phyloP scores from a whole-genome alignment of 257 asterid species.

The Solanum tacnaense region DNA sequence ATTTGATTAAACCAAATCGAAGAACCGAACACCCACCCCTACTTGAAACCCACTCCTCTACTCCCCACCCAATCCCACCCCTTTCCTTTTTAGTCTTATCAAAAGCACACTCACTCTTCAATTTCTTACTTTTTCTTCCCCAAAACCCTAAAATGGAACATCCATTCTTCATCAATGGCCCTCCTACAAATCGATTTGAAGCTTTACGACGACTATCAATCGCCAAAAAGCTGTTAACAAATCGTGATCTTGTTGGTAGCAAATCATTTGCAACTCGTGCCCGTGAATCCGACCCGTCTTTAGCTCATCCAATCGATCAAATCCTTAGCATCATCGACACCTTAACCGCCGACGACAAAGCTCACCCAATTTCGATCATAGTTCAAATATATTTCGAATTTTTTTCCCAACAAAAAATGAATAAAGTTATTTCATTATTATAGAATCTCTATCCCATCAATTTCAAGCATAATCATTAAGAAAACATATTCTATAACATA shows the following conservation, averaged over 20 bases:
- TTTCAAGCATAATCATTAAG: too few species aligned
- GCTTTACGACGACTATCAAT: slow-evolving; percentile 74
- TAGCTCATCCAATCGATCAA: slow-evolving; percentile 50
- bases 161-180: slow-evolving; percentile 47
- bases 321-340: slow-evolving; percentile 77
- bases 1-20: too few species aligned
- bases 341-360: slow-evolving; percentile 52
- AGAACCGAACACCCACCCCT: not conserved
- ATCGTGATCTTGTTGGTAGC: slow-evolving; percentile 73
- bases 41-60: not conserved
- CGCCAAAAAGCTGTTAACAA: slow-evolving; percentile 69
- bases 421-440: too few species aligned
- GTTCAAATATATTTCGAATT: too few species aligned
- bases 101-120: not conserved
- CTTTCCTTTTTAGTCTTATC: not conserved
- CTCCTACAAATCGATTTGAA: slow-evolving; percentile 51
- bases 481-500: too few species aligned
- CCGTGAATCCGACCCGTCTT: slow-evolving; percentile 78
- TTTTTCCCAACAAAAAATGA: too few species aligned
- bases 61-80: too few species aligned
- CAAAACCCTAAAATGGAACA: slow-evolving; percentile 41
- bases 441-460: too few species aligned
- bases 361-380: too few species aligned
- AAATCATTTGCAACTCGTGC: slow-evolving; percentile 88
- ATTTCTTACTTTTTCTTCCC: fast-evolving